Evolutionary conservation across 345 rosid species (phyloP), one percentile per base, ranked within the genome.

Genomic region (Citrus glauca): DNA sequence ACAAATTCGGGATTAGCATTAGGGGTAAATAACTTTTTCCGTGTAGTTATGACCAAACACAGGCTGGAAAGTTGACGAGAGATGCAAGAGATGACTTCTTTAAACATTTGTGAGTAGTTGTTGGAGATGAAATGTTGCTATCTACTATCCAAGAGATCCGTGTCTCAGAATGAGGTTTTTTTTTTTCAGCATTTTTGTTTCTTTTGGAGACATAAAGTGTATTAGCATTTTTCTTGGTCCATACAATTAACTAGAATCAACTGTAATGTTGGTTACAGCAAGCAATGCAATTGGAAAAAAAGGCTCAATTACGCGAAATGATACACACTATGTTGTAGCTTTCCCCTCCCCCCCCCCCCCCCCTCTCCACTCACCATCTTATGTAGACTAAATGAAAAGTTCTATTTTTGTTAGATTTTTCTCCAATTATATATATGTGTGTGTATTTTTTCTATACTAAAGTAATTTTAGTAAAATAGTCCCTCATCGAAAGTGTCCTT

Each of bases 91-190:
- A 82, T 81, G 60, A 33, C 35, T 86, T 86, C 71, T 11, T 82
- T 20, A 82, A 66, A 66, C 83, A 73, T 20, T 30, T 88, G 38
- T 85, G 86, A 19, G 20, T 32, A 37, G 74, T 82, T 74, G 84
- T 74, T 7, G 90, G 91, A 37, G 87, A 88, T 81, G 77, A 77
- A 48, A 77, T 72, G 60, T 71, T 88, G 30, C 71, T 74, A 71
- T 77, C 87, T 20, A 73, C 82, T 16, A 79, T 83, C 28, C 76
- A 14, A 79, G 86, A 80, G 71, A 83, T 88, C 50, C 78, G 79
- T 48, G 79, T 75, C 19, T 68, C 73, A 8, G 84, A 73, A 76
- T 80, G 70, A 68, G 72, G 78, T 68, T 77, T 17, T 77, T 17
- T 42, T 45, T 24, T 35, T 33, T 33, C 37, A 42, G 48, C 37